Evolutionary conservation across 208 protist genomes (phyloP).

Genomic region (Trypanosoma lewisi): DNA sequence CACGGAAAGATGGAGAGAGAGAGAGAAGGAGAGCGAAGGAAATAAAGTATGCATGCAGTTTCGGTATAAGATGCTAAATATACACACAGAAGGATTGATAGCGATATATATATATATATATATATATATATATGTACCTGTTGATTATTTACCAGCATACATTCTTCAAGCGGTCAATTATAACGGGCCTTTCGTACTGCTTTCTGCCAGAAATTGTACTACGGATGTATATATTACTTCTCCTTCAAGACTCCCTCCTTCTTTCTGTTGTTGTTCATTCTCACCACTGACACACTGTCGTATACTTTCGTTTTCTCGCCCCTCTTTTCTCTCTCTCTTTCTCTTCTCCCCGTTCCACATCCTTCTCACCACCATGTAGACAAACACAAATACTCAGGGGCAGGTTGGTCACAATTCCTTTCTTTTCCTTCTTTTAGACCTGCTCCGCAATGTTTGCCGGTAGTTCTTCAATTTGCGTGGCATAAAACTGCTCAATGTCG

Average conservation of each 20-base stretch:
- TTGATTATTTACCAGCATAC: too few species aligned
- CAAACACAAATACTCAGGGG: background rate
- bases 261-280: too few species aligned
- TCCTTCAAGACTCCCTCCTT: too few species aligned
- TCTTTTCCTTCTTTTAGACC: constrained; percentile 45
- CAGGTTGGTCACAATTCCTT: too few species aligned
- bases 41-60: background rate
- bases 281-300: too few species aligned
- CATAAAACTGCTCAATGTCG: constrained; percentile 97
- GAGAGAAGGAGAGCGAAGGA: background rate
- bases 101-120: too few species aligned
- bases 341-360: background rate
- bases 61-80: too few species aligned
- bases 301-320: background rate
- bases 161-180: too few species aligned
- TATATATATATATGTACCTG: too few species aligned
- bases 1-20: background rate
- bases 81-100: background rate
- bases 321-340: background rate
- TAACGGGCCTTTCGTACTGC: too few species aligned
- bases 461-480: constrained; percentile 96
- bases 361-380: background rate
- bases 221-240: too few species aligned
- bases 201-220: too few species aligned
- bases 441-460: constrained; percentile 79